Conservation (phyloP, 2,329 filamentous ascomycete species). For the Calonectria fujianensis region DNA sequence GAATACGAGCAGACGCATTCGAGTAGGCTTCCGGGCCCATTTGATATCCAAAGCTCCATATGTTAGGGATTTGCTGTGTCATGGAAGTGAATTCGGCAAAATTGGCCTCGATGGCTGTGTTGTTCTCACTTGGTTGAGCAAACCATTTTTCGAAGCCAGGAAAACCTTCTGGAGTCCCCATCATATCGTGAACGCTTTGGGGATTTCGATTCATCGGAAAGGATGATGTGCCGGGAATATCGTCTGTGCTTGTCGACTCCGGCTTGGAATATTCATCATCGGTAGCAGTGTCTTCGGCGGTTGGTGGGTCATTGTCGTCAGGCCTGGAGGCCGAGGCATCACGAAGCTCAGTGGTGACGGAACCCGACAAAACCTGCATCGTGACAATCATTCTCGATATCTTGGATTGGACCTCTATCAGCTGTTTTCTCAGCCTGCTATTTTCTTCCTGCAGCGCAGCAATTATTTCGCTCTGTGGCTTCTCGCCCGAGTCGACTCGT, state of each 20-base stretch:
- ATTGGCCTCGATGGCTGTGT: background rate
- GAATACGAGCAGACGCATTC: background rate
- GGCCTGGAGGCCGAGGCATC: background rate
- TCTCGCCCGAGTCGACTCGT: slow-evolving; percentile 18
- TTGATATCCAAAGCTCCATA: slow-evolving; percentile 2
- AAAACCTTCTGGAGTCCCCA: background rate
- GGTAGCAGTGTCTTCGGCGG: too few species aligned
- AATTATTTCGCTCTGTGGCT: slow-evolving; percentile 22
- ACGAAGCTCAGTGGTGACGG: background rate
- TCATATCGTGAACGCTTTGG: background rate
- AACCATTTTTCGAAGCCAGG: background rate
- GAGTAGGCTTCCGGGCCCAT: background rate
- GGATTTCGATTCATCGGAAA: background rate
- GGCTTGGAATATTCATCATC: background rate
- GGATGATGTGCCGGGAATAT: background rate
- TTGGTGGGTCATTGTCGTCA: background rate
- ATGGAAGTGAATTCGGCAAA: background rate
- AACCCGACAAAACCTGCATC: background rate
- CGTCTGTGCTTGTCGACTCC: background rate
- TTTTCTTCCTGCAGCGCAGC: slow-evolving; percentile 1
- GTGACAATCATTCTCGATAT: slow-evolving; percentile 13
- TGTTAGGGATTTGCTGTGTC: slow-evolving; percentile 5
- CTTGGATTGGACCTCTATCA: slow-evolving; percentile 4
- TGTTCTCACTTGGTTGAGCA: background rate
- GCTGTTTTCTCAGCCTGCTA: background rate